Percentiles rank a stretch among this genome's conserved stretches.
Conservation (phyloP, 768 basidiomycete species). For the Amanita thiersii region DNA sequence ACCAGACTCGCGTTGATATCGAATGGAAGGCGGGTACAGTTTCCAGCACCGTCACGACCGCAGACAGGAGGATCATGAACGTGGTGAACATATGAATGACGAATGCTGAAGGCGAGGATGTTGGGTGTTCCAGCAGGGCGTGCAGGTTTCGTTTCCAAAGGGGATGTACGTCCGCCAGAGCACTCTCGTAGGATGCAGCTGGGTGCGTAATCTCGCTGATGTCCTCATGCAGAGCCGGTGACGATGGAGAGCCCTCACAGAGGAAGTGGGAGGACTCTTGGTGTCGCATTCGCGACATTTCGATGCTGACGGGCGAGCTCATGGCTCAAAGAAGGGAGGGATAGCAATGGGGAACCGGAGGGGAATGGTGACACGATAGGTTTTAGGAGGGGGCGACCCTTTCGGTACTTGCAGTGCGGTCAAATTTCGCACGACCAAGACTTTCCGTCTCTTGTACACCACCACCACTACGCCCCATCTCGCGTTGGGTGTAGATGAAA, state of each 20-base stretch:
- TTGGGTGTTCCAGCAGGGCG: constrained; percentile 72
- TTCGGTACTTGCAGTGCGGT: no score
- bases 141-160: constrained; percentile 61
- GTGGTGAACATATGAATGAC: constrained; percentile 66
- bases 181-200: constrained; percentile 27
- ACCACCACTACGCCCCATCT: no score
- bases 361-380: no score
- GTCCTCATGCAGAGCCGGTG: constrained; percentile 26
- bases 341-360: no score
- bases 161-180: constrained; percentile 28
- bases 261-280: constrained; percentile 27
- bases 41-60: constrained; percentile 70
- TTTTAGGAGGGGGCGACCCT: no score
- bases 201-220: constrained; percentile 35
- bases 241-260: constrained; percentile 32
- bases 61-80: constrained; percentile 64
- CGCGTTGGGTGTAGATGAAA: no score
- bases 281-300: constrained; percentile 21
- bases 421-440: no score
- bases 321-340: constrained; percentile 1
- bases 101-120: constrained; percentile 70
- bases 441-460: no score
- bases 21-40: constrained; percentile 73
- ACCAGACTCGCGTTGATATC: constrained; percentile 66
- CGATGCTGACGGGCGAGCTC: constrained; percentile 12